Base-by-base conservation (phyloP, 2,329 filamentous ascomycete genomes). In the Ophiocordyceps camponoti-rufipedis region DNA sequence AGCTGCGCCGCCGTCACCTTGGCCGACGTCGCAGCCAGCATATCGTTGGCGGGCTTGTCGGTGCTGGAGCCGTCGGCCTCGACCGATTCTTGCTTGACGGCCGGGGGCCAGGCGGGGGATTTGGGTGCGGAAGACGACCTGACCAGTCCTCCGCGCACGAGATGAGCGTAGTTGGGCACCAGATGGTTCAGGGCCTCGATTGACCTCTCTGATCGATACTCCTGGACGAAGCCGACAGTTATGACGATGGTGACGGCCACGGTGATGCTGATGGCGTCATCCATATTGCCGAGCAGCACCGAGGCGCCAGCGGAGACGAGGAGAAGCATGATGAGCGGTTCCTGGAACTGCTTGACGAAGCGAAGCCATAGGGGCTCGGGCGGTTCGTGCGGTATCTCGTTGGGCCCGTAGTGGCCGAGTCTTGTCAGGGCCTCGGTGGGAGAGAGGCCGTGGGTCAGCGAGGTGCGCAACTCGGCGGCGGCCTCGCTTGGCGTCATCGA, bases 221-320 rank as follows among this genome's bases (percentile, higher is more conserved):
- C 91, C 60, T 98, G 91, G 45, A 96, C 78, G 54, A 98, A 98
- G 2, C 89, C 91, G 40, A 98, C 91, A 0, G 82, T 83, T 23
- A 98, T 88, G 6, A 98, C 91, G 54, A 98, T 98, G 28, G 88
- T 94, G 19, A 98, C 91, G 2, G 91, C 91, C 31, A 94, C 80
- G 0, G 89, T 84, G 57, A 98, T 98, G 62, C 89, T 96, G 55
- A 98, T 67, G 6, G 89, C 89, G 65, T 98, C 93, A 55, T 96
- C 89, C 58, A 81, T 79, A 58, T 98, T 98, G 44, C 88, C 87
- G 62, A 98, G 82, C 41, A 96, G 63, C 43, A 96, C 76, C 0
- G 89, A 96, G 38, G 94, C 82, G 16, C 74, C 81, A 0, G 91
- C 89, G 3, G 91, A 96, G 7, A 78, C 83, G 19, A 98, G 74